These are phyloP conservation scores for Tylopilus intermedius DNA, from an alignment of 768 basidiomycete genomes.

Conservation along the genomic window DNA sequence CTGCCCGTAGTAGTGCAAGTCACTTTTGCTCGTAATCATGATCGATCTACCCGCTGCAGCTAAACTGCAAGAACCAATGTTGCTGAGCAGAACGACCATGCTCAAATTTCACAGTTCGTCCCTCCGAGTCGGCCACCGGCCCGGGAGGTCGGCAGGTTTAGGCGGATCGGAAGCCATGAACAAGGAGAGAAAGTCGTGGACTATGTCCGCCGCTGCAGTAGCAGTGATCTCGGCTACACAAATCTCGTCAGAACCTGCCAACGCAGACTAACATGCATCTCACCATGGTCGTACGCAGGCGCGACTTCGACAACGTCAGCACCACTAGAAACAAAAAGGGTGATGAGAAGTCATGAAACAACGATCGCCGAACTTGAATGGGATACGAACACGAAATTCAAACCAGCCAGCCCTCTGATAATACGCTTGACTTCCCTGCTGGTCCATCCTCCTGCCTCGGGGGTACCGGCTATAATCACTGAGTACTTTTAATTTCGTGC, in stretches of 20 bases:
- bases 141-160: conserved; percentile 10
- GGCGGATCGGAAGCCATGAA: conserved; percentile 29
- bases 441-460: conserved; percentile 83
- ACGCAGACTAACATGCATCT: not conserved
- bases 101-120: conserved; percentile 20
- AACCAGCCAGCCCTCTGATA: conserved; percentile 69
- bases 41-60: no score
- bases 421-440: conserved; percentile 78
- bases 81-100: no score
- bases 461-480: conserved; percentile 60
- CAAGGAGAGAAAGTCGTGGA: conserved; percentile 43
- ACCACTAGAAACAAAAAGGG: conserved; percentile 12
- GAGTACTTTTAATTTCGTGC: not conserved
- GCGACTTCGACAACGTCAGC: conserved; percentile 25
- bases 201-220: conserved; percentile 40
- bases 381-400: conserved; percentile 65
- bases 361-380: no score
- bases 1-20: conserved; percentile 19
- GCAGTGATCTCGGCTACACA: conserved; percentile 36
- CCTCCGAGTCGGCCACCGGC: conserved; percentile 2
- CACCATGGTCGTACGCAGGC: conserved; percentile 27
- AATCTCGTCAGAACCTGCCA: conserved; percentile 5
- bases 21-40: not conserved
- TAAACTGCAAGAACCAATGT: no score
- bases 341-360: not conserved